Percentiles rank a stretch among this genome's conserved stretches.
Evolutionary conservation across 768 basidiomycete genomes (phyloP).

Genomic region (Cyclocybe cylindracea): DNA sequence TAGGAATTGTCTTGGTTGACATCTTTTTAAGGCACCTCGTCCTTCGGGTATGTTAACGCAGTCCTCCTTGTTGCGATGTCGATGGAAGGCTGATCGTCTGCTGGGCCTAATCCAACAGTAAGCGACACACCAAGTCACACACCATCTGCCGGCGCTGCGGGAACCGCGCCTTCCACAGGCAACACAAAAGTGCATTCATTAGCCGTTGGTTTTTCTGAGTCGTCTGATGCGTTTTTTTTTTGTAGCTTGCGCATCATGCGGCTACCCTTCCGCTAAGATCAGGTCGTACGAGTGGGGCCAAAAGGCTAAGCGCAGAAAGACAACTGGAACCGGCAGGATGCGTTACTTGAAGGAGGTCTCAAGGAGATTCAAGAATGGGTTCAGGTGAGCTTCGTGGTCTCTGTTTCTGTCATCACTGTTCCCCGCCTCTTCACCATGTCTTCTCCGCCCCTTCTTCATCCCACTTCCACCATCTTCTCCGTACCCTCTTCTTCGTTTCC

Average conservation of each 20-base stretch:
- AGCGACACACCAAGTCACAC: slow-evolving; percentile 96
- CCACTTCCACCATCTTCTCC: too few relatives aligned
- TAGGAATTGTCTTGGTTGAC: slow-evolving; percentile 1
- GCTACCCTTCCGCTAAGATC: slow-evolving; percentile 93
- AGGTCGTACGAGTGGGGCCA: slow-evolving; percentile 97
- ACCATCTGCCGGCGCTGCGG: slow-evolving; percentile 98
- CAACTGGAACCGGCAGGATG: slow-evolving; percentile 98
- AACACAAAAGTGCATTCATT: slow-evolving; percentile 85
- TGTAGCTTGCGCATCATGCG: slow-evolving; percentile 91
- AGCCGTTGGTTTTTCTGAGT: neutral
- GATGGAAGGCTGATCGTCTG: neutral
- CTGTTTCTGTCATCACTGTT: neutral
- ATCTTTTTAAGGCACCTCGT: slow-evolving; percentile 72
- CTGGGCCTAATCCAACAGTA: slow-evolving; percentile 51
- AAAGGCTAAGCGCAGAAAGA: slow-evolving; percentile 99
- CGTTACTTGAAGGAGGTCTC: slow-evolving; percentile 88
- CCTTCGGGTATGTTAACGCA: slow-evolving; percentile 75
- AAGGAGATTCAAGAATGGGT: slow-evolving; percentile 98
- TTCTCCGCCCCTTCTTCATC: neutral
- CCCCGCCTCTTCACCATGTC: neutral
- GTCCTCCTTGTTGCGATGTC: neutral
- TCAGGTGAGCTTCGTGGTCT: slow-evolving; percentile 59
- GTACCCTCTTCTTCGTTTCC: neutral
- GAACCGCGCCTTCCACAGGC: slow-evolving; percentile 93
- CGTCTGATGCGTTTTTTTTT: neutral